Conservation (phyloP, 345 rosid genomes). For the Tarenaya hassleriana region DNA sequence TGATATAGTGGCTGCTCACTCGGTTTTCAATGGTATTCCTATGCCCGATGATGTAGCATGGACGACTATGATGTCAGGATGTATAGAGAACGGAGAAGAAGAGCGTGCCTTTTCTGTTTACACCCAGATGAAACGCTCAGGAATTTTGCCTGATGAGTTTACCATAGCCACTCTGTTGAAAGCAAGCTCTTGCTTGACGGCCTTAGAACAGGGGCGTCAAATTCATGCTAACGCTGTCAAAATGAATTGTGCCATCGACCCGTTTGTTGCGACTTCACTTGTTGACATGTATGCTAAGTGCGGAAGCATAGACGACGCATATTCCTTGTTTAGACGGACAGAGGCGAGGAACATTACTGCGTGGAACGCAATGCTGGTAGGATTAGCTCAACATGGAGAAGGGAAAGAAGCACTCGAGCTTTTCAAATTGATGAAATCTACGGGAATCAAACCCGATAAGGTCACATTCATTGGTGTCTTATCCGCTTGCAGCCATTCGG, state of each 20-base stretch:
- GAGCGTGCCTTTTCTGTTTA: constrained; percentile 43
- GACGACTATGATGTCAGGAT: constrained; percentile 71
- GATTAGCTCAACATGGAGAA: constrained; percentile 54
- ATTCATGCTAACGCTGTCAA: constrained; percentile 57
- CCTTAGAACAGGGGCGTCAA: constrained; percentile 59
- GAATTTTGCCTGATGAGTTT: constrained; percentile 50
- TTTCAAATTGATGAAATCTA: constrained; percentile 36
- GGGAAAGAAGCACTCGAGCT: constrained; percentile 46
- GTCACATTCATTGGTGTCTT: constrained; percentile 47
- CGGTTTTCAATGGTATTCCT: constrained; percentile 35
- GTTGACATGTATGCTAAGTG: constrained; percentile 74
- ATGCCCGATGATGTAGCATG: constrained; percentile 55
- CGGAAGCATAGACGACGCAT: constrained; percentile 52
- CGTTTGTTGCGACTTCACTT: constrained; percentile 48
- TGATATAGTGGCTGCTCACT: constrained; percentile 41
- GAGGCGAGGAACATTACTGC: constrained; percentile 26
- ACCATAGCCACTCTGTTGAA: constrained; percentile 55
- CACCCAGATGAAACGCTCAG: constrained; percentile 51
- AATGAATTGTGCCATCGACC: constrained; percentile 37
- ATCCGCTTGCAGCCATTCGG: constrained; percentile 53
- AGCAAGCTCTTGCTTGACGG: constrained; percentile 52
- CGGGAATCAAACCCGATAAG: constrained; percentile 36
- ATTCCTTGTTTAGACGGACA: constrained; percentile 37
- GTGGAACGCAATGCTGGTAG: constrained; percentile 53
- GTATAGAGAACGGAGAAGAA: constrained; percentile 54